phyloP scores from a whole-genome alignment of 345 rosid genomes.

The Arabidopsis arenosa region DNA sequence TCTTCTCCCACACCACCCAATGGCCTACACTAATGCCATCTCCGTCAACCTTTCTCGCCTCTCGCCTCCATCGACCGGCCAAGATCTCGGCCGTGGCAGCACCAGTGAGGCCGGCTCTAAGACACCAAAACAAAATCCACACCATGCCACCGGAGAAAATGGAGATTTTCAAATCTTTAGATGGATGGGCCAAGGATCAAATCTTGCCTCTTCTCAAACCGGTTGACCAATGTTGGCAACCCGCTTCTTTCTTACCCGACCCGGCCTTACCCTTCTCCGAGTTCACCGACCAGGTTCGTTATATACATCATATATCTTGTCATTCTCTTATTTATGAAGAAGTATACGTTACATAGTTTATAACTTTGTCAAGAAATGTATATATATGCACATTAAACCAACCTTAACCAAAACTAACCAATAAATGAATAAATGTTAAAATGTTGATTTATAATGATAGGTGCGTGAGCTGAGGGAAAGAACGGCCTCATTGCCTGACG shows the following conservation, averaged over 20 bases:
- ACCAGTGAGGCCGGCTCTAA: slow-evolving; percentile 32
- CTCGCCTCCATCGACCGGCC: neutral
- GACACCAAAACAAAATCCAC: slow-evolving; percentile 50
- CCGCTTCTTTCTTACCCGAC: slow-evolving; percentile 61
- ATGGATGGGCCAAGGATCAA: slow-evolving; percentile 59
- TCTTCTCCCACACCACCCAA: slow-evolving; percentile 8
- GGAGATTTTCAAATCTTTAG: slow-evolving; percentile 70
- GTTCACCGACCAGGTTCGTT: slow-evolving; percentile 53
- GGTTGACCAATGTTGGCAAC: slow-evolving; percentile 77
- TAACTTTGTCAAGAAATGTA: neutral
- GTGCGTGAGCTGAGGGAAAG: slow-evolving; percentile 61
- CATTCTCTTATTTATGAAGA: neutral
- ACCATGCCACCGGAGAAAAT: slow-evolving; percentile 69
- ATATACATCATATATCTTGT: neutral
- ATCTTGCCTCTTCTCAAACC: slow-evolving; percentile 73
- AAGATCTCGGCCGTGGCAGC: slow-evolving; percentile 49
- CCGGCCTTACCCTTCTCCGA: slow-evolving; percentile 49
- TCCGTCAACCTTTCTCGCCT: neutral
- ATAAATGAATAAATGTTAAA: neutral
- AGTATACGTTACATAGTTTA: neutral
- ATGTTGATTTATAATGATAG: neutral
- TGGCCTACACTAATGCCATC: slow-evolving; percentile 15
- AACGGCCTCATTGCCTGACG: slow-evolving; percentile 64
- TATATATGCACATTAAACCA: neutral
- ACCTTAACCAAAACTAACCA: neutral